Conservation (phyloP, 1,284 basidiomycete genomes). For the Cystobasidium slooffiae region DNA sequence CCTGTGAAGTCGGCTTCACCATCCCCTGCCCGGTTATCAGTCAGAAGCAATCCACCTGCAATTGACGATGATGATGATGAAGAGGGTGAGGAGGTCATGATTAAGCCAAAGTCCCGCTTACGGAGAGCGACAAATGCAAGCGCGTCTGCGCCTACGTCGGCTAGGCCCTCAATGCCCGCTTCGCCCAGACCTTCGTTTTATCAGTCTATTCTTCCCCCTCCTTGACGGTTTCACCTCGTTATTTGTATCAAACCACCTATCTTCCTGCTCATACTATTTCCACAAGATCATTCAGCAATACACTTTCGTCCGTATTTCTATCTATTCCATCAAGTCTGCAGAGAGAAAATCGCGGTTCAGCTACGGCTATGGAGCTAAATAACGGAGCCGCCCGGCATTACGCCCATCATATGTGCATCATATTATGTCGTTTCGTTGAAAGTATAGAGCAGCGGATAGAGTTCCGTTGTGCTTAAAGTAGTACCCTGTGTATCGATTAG, state of each 20-base stretch:
- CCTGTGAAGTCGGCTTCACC: slow-evolving; percentile 12
- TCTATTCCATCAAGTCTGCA: not conserved
- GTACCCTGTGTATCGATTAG: too few species aligned
- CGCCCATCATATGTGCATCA: too few species aligned
- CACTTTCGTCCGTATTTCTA: not conserved
- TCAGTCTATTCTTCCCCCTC: slow-evolving; percentile 5
- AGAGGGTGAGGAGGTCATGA: slow-evolving; percentile 42
- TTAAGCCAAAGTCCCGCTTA: slow-evolving; percentile 29
- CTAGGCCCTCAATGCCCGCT: slow-evolving; percentile 17
- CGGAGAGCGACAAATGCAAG: slow-evolving; percentile 29
- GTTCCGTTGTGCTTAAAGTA: too few species aligned
- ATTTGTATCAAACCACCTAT: not conserved
- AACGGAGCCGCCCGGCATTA: too few species aligned
- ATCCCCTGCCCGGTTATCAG: slow-evolving; percentile 22
- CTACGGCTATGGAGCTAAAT: too few species aligned
- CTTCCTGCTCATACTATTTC: not conserved
- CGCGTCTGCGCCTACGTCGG: slow-evolving; percentile 1
- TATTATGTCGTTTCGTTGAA: too few species aligned
- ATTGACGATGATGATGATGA: slow-evolving; percentile 41
- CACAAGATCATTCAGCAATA: not conserved
- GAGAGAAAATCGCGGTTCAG: not conserved
- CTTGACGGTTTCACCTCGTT: not conserved
- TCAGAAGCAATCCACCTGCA: slow-evolving; percentile 30
- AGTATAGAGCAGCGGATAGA: too few species aligned
- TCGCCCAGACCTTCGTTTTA: slow-evolving; percentile 17